phyloP scores from a whole-genome alignment of 345 rosid genomes.

The Eucalyptus camaldulensis region DNA sequence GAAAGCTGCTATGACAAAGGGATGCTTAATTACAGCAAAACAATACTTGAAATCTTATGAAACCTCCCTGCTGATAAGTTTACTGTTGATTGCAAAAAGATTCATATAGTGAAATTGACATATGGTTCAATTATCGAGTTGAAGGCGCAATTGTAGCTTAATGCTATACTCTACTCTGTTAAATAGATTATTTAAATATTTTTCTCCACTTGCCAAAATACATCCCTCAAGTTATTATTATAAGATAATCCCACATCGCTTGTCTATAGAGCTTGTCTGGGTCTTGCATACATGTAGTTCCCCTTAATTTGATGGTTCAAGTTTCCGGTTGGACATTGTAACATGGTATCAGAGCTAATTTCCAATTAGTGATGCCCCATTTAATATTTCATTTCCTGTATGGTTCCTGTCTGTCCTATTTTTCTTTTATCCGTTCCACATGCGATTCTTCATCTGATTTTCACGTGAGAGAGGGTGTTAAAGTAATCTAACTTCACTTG shows the following conservation, averaged over 20 bases:
- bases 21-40: not conserved
- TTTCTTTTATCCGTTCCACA: not conserved
- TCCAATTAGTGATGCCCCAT: not conserved
- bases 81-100: not conserved
- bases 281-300: not conserved
- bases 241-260: not conserved
- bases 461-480: not conserved
- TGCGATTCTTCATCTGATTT: not conserved
- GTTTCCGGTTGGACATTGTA: not conserved
- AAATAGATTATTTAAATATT: not conserved
- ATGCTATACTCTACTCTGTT: not conserved
- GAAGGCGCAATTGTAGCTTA: not conserved
- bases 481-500: not conserved
- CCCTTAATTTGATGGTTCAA: not conserved
- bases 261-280: not conserved
- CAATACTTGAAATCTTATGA: not conserved
- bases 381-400: not conserved
- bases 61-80: not conserved
- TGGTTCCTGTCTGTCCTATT: not conserved
- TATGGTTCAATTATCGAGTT: not conserved
- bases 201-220: not conserved
- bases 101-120: not conserved
- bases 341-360: not conserved
- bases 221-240: not conserved
- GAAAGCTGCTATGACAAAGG: not conserved